Evolutionary conservation across 306 rosid genomes (phyloP), one percentile per base, ranked within the genome.

Genomic region (Sophora flavescens): DNA sequence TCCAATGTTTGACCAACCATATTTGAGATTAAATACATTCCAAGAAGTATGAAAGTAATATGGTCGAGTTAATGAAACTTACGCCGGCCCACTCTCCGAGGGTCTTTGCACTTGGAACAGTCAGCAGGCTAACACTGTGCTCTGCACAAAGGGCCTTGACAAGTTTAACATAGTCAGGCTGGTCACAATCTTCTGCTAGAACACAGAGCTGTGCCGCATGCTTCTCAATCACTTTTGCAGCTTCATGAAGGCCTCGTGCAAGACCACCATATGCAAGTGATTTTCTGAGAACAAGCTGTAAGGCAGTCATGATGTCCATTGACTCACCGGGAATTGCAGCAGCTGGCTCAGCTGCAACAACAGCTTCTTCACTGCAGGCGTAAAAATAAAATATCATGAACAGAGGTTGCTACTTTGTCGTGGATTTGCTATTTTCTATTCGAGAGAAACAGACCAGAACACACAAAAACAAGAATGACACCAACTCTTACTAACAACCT

Each of bases 71-170:
- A 11, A n/a, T 45, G 26, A 47, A 17, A 87, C 97, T 89, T 91
- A 93, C 98, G 73, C 98, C 97, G 62, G 90, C 91, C 98, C 98
- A 93, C 81, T 93, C 97, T 59, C 98, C 98, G 17, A 93, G 96
- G 38, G 96, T 93, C 78, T 93, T 93, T 15, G 98, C 89, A 56
- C 87, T 89, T 1, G 97, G 96, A 74, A 93, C 88, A 0, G 96
- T 84, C 81, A 93, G 63, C 68, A 93, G 77, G 71, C 89, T 88
- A 6, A 91, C 92, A 14, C 77, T 91, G 81, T 93, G 98, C 79
- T 93, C 97, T 0, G 92, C 90, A 41, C 98, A 93, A 26, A 93
- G 96, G 6, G 78, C 93, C 82, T 91, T 93, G 63, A 93, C 93
- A 1, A 93, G 90, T 70, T 93, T 93, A 56, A 88, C 89, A 44